Evolutionary conservation across 805 yeast genomes (phyloP).

Genomic region (Zygosaccharomyces pseudorouxii): DNA sequence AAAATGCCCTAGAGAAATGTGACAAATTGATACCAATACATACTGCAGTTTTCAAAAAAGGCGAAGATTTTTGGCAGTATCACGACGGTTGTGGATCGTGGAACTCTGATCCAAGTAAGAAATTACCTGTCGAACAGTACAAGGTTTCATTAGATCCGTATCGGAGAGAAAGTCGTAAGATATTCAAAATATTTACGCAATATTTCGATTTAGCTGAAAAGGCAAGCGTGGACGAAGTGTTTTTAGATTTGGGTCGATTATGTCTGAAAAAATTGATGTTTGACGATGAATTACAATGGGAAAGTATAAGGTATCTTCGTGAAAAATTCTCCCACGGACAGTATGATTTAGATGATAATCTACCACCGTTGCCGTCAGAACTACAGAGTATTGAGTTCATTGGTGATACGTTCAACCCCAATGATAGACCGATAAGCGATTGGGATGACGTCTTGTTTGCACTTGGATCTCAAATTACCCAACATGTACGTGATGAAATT

Average conservation of each 20-base stretch:
- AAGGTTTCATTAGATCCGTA: constrained; percentile 92
- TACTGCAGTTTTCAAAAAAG: constrained; percentile 88
- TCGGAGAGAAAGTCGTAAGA: constrained; percentile 78
- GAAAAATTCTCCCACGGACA: constrained; percentile 22
- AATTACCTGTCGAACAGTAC: constrained; percentile 57
- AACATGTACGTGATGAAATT: constrained; percentile 50
- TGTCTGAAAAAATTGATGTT: constrained; percentile 42
- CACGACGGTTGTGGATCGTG: constrained; percentile 38
- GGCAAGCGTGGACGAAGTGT: constrained; percentile 94
- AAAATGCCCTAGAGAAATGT: constrained; percentile 68
- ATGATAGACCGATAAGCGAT: constrained; percentile 36
- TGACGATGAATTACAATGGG: constrained; percentile 14
- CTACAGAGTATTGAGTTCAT: constrained; percentile 20
- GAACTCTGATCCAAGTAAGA: constrained; percentile 41
- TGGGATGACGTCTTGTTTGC: constrained; percentile 81
- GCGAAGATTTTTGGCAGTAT: constrained; percentile 81
- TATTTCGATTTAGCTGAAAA: constrained; percentile 74
- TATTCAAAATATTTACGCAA: constrained; percentile 57
- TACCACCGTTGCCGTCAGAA: constrained; percentile 27
- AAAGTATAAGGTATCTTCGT: constrained; percentile 13
- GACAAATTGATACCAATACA: constrained; percentile 76
- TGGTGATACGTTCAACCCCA: constrained; percentile 20
- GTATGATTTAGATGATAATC: constrained; percentile 20
- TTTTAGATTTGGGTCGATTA: constrained; percentile 72
- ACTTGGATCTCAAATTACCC: constrained; percentile 59